Conservation (phyloP, 2,329 filamentous ascomycete species). For the Dryadomyces sulphureus region DNA sequence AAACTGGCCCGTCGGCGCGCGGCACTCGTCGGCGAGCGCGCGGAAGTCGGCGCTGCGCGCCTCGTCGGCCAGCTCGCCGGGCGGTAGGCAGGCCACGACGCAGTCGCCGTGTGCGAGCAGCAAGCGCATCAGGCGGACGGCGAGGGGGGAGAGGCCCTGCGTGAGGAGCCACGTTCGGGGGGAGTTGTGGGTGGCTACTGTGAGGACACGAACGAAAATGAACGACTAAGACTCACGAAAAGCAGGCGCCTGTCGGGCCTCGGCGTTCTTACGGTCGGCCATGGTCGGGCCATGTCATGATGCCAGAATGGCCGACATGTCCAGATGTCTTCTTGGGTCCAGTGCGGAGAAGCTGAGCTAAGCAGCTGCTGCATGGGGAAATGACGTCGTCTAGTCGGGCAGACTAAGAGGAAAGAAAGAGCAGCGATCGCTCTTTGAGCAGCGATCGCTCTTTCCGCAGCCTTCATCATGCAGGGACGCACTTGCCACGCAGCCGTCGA, state of each 20-base stretch:
- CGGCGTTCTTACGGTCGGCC: constrained; percentile 30
- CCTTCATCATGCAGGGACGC: too few relatives aligned
- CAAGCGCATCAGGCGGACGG: constrained; percentile 65
- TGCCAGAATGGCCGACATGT: too few relatives aligned
- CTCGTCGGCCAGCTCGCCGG: constrained; percentile 63
- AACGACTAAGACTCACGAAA: constrained; percentile 28
- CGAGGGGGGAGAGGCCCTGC: constrained; percentile 69
- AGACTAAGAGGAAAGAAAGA: too few relatives aligned
- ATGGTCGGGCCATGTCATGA: constrained; percentile 14
- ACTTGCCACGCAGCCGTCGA: too few relatives aligned
- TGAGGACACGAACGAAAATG: not conserved
- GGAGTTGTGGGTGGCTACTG: constrained; percentile 47
- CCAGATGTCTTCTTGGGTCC: too few relatives aligned
- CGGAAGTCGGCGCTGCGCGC: constrained; percentile 66
- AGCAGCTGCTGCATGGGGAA: too few relatives aligned
- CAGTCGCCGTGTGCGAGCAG: constrained; percentile 85
- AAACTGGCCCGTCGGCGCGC: constrained; percentile 21
- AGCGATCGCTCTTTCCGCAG: too few relatives aligned
- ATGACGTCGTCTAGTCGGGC: too few relatives aligned
- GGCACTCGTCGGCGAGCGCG: constrained; percentile 58
- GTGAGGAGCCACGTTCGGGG: constrained; percentile 91
- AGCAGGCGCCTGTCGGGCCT: constrained; percentile 31
- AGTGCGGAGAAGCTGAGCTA: too few relatives aligned
- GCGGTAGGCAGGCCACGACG: constrained; percentile 70
- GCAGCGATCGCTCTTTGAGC: too few relatives aligned